These are phyloP conservation scores for Akanthomyces dipterigenus DNA, from an alignment of 2,329 filamentous ascomycete species.

Conservation along the genomic window DNA sequence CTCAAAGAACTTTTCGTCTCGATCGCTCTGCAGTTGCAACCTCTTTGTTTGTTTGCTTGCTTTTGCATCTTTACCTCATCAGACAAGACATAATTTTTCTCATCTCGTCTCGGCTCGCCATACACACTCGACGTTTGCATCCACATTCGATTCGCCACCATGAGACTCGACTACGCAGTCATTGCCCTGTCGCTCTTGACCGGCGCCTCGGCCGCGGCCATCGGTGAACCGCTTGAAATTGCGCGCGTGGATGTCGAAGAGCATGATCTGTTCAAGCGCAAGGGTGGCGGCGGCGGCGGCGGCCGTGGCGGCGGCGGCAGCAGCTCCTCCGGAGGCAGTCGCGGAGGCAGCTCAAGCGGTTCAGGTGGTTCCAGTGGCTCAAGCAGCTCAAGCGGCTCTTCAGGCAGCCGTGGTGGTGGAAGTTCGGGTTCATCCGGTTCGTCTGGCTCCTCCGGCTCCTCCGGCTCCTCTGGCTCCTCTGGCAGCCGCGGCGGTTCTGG, in stretches of 20 bases:
- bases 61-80: neutral
- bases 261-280: constrained; percentile 51
- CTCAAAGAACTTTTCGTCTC: neutral
- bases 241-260: constrained; percentile 20
- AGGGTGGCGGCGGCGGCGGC: constrained; percentile 52
- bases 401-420: neutral
- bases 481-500: neutral
- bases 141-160: constrained; percentile 16
- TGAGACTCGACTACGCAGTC: constrained; percentile 27
- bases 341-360: too few relatives aligned
- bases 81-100: neutral
- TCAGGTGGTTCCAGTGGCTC: too few relatives aligned
- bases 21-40: neutral
- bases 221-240: constrained; percentile 10
- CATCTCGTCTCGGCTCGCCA: neutral
- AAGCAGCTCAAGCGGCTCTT: neutral
- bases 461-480: too few relatives aligned
- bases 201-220: constrained; percentile 6
- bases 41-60: neutral
- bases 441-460: neutral
- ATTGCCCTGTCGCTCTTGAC: constrained; percentile 23
- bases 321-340: neutral
- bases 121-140: neutral
- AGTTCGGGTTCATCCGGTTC: too few relatives aligned
- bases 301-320: constrained; percentile 19